Base-by-base conservation (phyloP, 495 filamentous ascomycete species). In the Evernia prunastri region DNA sequence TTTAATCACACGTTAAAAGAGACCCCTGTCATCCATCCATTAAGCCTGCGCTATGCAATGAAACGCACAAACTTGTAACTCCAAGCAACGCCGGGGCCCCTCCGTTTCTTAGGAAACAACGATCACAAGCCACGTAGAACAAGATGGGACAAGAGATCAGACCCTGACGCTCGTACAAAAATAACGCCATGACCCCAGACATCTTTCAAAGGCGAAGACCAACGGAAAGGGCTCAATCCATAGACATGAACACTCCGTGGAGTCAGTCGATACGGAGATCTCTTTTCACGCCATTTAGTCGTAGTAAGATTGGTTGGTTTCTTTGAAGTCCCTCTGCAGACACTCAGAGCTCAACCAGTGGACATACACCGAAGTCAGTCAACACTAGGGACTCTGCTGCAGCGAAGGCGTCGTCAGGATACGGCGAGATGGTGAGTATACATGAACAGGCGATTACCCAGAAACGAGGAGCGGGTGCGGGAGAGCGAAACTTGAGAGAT, bases 281-380 rank as follows among this genome's bases (percentile, higher is more conserved):
- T 63, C 60, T 37, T 56, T 31, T 9, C 37, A 29, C n/a, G 42
- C 37, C 8, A 61, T 51, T 49, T 45, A 27, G 43, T 61, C 33
- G 8, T n/a, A 45, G 13, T 20, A 37, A 37, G 31, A 37, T 37
- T 61, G 40, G n/a, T n/a, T 45, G 39, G 0, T 45, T 23, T 60
- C 18, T 12, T 36, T 17, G 6, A 31, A 31, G 25, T n/a, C 39
- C 10, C 36, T 42, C 58, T 59, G 39, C 53, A 23, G n/a, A 45
- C 29, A 35, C 12, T 35, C 60, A 45, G 20, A 63, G 49, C 47
- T 63, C 60, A 36, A 60, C 61, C 36, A 64, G 56, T 54, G 63
- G 67, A 68, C 67, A 68, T 66, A 56, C 63, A 65, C 67, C 63
- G 59, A 56, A 60, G 66, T 67, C 61, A 67, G 66, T 67, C 66